Conservation (phyloP, 1,284 basidiomycete species). For the Austropuccinia psidii region DNA sequence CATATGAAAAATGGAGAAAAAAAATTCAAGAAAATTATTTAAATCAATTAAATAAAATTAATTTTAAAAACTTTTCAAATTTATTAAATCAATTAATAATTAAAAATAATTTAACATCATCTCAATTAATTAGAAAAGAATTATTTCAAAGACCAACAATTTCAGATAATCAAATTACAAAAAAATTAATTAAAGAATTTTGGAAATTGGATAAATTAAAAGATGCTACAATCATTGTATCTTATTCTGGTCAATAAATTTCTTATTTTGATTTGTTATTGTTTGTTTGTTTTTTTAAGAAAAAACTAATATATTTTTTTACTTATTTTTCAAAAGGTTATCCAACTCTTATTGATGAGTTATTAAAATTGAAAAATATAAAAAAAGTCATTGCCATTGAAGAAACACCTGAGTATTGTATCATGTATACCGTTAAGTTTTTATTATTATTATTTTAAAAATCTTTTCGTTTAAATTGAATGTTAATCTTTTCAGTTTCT, state of each 20-base stretch:
- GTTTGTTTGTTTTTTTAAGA: not conserved
- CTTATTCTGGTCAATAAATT: constrained; percentile 15
- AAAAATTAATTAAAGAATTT: constrained; percentile 11
- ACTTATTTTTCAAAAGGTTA: not conserved
- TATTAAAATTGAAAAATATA: constrained; percentile 33
- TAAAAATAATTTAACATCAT: not conserved
- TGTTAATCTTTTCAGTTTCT: not conserved
- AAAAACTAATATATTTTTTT: not conserved
- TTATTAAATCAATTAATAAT: not conserved
- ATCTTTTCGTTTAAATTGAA: not conserved
- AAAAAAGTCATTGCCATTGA: constrained; percentile 37
- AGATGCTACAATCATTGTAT: constrained; percentile 24
- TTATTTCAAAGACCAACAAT: constrained; percentile 19
- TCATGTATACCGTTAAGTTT: constrained; percentile 21
- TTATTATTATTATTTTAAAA: not conserved
- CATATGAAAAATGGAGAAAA: constrained; percentile 31
- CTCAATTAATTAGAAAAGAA: constrained; percentile 1
- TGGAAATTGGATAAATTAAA: constrained; percentile 23
- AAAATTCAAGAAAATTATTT: not conserved
- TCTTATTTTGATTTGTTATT: not conserved
- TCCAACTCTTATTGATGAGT: constrained; percentile 31
- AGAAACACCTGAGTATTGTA: constrained; percentile 34
- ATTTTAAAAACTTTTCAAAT: not conserved
- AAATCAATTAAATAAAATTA: not conserved
- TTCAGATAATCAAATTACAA: not conserved